Evolutionary conservation across 2,329 filamentous ascomycete species (phyloP).

Genomic region (Ceratocystis diversiconidia): DNA sequence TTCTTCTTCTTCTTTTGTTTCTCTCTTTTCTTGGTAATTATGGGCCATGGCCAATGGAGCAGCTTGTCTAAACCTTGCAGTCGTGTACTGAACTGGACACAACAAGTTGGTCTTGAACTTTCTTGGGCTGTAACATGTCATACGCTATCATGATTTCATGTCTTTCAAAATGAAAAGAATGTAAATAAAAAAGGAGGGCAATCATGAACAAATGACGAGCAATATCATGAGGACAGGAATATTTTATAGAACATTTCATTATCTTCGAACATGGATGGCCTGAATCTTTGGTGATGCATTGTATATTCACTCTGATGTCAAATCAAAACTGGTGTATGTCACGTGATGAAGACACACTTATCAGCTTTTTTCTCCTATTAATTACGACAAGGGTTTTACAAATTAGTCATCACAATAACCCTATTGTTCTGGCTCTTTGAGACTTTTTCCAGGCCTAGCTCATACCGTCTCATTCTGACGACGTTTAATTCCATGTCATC

Average conservation of each 20-base stretch:
- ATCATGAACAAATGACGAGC: background rate
- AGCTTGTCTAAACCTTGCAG: background rate
- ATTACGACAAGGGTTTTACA: no score
- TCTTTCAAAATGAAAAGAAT: background rate
- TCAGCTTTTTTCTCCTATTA: no score
- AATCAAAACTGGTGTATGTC: no score
- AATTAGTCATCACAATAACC: background rate
- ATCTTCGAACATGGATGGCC: background rate
- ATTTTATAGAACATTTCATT: slow-evolving; percentile 4
- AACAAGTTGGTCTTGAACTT: background rate
- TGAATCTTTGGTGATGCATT: background rate
- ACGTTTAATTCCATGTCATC: background rate
- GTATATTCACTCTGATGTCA: background rate
- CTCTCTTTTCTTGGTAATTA: slow-evolving; percentile 1
- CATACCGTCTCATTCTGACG: no score
- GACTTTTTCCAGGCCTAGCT: background rate
- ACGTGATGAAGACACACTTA: no score
- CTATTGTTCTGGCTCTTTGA: background rate
- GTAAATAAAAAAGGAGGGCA: background rate
- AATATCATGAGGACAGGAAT: background rate
- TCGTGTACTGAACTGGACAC: background rate
- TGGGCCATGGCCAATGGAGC: background rate
- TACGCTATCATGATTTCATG: background rate
- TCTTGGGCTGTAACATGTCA: background rate
- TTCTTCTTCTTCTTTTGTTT: background rate